These are phyloP conservation scores for Dactylellina haptotyla DNA, from an alignment of 2,329 filamentous ascomycete species.

Conservation along the genomic window DNA sequence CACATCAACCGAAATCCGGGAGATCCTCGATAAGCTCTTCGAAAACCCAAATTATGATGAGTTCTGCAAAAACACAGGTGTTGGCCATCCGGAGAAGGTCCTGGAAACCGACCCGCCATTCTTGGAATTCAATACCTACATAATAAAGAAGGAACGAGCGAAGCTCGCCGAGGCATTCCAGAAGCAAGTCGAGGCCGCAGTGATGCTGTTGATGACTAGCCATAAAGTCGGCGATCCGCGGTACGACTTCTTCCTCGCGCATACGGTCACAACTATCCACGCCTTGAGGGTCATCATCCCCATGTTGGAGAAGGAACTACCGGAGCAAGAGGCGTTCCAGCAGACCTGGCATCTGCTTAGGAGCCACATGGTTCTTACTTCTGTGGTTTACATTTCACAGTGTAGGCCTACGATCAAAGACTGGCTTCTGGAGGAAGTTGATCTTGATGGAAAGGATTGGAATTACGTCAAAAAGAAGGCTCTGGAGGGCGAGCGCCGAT, in stretches of 20 bases:
- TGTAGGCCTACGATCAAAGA: constrained; percentile 76
- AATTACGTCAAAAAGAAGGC: constrained; percentile 77
- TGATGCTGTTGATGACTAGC: constrained; percentile 72
- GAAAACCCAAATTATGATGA: constrained; percentile 76
- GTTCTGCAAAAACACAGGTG: constrained; percentile 70
- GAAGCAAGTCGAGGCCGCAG: constrained; percentile 62
- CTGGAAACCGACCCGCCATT: constrained; percentile 75
- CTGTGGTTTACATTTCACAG: constrained; percentile 80
- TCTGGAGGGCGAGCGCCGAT: constrained; percentile 72
- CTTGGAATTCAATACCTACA: constrained; percentile 61
- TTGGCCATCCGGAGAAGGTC: constrained; percentile 73
- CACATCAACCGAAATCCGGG: constrained; percentile 66
- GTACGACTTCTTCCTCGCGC: constrained; percentile 85
- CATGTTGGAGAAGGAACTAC: constrained; percentile 69
- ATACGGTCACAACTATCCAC: constrained; percentile 85
- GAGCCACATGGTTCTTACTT: constrained; percentile 88
- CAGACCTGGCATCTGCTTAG: constrained; percentile 79
- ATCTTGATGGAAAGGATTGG: constrained; percentile 77
- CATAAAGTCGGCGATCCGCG: constrained; percentile 66
- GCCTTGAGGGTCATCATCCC: constrained; percentile 88
- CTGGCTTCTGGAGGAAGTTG: constrained; percentile 70
- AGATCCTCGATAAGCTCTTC: constrained; percentile 76
- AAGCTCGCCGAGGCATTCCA: constrained; percentile 30
- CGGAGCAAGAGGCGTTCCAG: constrained; percentile 61
- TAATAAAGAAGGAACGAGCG: constrained; percentile 3